A percentile compares a stretch with the other conserved stretches of the same genome.
phyloP scores from a whole-genome alignment of 257 asterid species.

The Plantago ovata region DNA sequence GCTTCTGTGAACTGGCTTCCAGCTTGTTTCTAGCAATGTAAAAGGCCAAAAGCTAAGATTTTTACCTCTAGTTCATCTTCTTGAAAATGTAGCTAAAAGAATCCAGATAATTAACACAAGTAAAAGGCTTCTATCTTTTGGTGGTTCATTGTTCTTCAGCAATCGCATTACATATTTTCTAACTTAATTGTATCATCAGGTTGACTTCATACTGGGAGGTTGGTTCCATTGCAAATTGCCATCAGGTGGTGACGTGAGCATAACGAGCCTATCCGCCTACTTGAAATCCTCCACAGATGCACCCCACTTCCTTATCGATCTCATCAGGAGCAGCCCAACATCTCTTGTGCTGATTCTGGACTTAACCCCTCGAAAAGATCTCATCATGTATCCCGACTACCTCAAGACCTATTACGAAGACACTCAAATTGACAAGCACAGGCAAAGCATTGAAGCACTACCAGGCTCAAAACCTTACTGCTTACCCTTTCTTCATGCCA shows the following conservation, averaged over 20 bases:
- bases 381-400: slow-evolving; percentile 51
- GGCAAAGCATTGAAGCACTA: slow-evolving; percentile 52
- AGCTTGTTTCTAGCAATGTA: no score
- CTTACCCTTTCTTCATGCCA: slow-evolving; percentile 50
- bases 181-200: no score
- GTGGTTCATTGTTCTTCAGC: no score
- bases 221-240: slow-evolving; percentile 89
- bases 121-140: no score
- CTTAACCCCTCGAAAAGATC: slow-evolving; percentile 74
- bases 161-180: no score
- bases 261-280: slow-evolving; percentile 67
- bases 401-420: slow-evolving; percentile 76
- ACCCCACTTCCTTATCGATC: slow-evolving; percentile 69
- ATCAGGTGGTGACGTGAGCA: slow-evolving; percentile 67
- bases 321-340: slow-evolving; percentile 66
- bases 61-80: no score
- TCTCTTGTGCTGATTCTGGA: slow-evolving; percentile 70
- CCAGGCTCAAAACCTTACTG: slow-evolving; percentile 53
- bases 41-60: no score
- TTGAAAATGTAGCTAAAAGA: no score
- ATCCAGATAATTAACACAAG: no score
- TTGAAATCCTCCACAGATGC: slow-evolving; percentile 68
- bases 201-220: slow-evolving; percentile 70
- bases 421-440: slow-evolving; percentile 57
- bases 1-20: no score